These are phyloP conservation scores for Syzygium aqueum DNA, from an alignment of 345 rosid species.

Conservation along the genomic window DNA sequence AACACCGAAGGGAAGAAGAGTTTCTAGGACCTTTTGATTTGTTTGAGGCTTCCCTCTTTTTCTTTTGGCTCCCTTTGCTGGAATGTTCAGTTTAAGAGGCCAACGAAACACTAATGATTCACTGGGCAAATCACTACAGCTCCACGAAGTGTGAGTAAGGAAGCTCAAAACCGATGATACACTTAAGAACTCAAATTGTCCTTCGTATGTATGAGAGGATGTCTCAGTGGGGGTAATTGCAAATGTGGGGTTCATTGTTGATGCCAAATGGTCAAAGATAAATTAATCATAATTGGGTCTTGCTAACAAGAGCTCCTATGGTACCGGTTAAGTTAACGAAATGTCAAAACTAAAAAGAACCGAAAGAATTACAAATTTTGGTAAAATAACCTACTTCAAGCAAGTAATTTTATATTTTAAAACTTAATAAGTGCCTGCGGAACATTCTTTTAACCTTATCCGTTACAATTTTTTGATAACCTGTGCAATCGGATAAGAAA, in stretches of 20 bases:
- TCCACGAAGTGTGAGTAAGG: background rate
- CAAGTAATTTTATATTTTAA: background rate
- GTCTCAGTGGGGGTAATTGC: background rate
- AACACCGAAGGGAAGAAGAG: background rate
- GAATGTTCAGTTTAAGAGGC: background rate
- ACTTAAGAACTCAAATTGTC: fast-evolving
- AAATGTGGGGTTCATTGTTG: background rate
- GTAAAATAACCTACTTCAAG: background rate
- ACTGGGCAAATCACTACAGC: background rate
- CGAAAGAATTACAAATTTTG: background rate
- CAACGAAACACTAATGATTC: background rate
- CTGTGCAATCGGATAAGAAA: no score
- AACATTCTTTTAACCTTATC: no score
- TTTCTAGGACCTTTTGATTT: background rate
- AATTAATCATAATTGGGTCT: background rate
- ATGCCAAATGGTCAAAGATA: background rate
- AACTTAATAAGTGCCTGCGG: no score
- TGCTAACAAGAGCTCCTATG: fast-evolving
- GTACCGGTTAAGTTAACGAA: background rate
- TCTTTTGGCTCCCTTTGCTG: background rate
- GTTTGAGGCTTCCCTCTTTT: background rate
- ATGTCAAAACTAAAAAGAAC: background rate
- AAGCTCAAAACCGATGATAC: background rate
- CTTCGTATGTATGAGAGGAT: background rate
- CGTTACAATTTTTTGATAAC: no score